phyloP scores from a whole-genome alignment of 164 flowering plant genomes.

The Buxus sempervirens region DNA sequence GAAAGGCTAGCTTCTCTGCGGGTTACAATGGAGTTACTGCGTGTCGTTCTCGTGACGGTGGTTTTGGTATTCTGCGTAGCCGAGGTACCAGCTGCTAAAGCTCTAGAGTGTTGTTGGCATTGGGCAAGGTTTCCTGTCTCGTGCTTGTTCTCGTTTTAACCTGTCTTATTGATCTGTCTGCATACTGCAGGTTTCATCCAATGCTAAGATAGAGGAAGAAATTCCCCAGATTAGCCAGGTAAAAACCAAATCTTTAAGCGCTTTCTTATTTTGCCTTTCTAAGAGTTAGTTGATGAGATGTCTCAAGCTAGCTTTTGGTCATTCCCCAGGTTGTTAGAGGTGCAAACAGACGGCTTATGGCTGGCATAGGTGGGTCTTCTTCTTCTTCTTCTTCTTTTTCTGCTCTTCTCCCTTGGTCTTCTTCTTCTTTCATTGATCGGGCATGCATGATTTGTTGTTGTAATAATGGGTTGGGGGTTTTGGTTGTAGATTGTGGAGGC shows the following conservation, averaged over 20 bases:
- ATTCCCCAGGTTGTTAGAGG: conserved; percentile 4
- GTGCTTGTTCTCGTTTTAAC: background rate
- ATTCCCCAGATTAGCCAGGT: background rate
- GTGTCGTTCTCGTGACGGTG: conserved; percentile 13
- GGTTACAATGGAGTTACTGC: conserved; percentile 13
- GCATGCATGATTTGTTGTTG: background rate
- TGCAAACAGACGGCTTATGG: conserved; percentile 14
- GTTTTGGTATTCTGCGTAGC: conserved; percentile 17
- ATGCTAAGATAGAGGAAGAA: background rate
- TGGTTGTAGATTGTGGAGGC: conserved; percentile 19
- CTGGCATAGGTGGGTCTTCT: conserved; percentile 4
- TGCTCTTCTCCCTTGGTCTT: background rate
- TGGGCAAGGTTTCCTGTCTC: too few species aligned
- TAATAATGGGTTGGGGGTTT: background rate
- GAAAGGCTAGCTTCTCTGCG: background rate
- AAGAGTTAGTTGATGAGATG: too few species aligned
- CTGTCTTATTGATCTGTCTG: too few species aligned
- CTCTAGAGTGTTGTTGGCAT: too few species aligned
- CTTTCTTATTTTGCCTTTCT: background rate
- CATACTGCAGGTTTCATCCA: background rate
- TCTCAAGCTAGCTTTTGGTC: background rate
- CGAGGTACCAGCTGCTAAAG: background rate
- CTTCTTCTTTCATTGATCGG: background rate
- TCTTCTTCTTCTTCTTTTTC: background rate
- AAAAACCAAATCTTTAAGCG: background rate